A percentile compares a stretch with the other conserved stretches of the same genome.
phyloP scores from a whole-genome alignment of 2,329 filamentous ascomycete genomes.

The Trichoderma semiorbis region DNA sequence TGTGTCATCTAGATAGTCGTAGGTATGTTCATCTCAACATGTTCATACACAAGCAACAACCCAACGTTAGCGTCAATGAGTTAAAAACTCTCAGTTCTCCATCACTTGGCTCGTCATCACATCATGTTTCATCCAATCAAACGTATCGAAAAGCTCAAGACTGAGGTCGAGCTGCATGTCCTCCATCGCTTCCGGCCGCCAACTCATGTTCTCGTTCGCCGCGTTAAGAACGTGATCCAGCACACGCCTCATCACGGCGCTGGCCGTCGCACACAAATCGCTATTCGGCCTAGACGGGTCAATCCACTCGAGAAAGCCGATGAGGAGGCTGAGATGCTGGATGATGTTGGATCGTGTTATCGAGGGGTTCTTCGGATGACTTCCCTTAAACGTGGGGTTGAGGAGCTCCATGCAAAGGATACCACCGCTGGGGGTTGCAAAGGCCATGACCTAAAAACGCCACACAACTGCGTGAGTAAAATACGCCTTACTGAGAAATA shows the following conservation, averaged over 20 bases:
- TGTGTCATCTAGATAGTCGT: background rate
- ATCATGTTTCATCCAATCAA: constrained; percentile 36
- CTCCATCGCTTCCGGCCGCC: constrained; percentile 19
- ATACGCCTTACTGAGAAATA: background rate
- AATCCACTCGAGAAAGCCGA: constrained; percentile 52
- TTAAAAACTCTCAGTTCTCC: background rate
- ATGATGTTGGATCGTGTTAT: constrained; percentile 48
- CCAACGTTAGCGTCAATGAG: background rate
- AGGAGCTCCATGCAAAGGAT: constrained; percentile 50
- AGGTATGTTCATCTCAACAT: background rate
- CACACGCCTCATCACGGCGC: constrained; percentile 47
- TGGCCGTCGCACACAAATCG: constrained; percentile 45
- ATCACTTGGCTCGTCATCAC: background rate
- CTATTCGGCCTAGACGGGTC: constrained; percentile 46
- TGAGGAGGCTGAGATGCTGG: constrained; percentile 49
- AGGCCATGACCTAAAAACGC: constrained; percentile 42
- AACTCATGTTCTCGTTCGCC: constrained; percentile 22
- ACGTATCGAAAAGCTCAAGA: constrained; percentile 42
- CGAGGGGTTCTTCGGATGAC: constrained; percentile 31
- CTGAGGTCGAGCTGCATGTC: constrained; percentile 33
- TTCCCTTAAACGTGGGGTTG: constrained; percentile 37
- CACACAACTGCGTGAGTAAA: background rate
- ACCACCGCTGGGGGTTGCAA: constrained; percentile 46
- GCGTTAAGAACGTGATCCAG: constrained; percentile 48
- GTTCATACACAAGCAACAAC: background rate